Percentiles rank a stretch among this genome's conserved stretches.
Evolutionary conservation across 176 grass and related monocot species (phyloP).

Genomic region (Raddia guianensis): DNA sequence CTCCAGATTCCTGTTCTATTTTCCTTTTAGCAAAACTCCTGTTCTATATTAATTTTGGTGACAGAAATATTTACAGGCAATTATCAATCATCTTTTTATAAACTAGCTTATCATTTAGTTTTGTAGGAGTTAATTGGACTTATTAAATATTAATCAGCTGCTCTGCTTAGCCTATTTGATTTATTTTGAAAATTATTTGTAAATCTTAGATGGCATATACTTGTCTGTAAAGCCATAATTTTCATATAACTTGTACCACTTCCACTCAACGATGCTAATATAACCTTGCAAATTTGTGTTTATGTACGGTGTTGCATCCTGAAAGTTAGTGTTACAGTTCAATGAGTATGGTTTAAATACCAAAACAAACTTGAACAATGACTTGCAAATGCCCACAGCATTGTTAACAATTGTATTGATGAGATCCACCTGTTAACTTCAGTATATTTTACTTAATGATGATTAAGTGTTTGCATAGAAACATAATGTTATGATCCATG

Average conservation of each 20-base stretch:
- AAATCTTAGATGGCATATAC: background rate
- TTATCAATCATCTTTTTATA: too few species aligned
- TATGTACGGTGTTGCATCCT: constrained; percentile 19
- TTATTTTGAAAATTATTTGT: constrained; percentile 17
- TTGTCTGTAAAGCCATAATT: constrained; percentile 21
- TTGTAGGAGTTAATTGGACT: too few species aligned
- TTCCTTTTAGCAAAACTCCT: too few species aligned
- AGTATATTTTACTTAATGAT: constrained; percentile 1
- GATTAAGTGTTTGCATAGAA: constrained; percentile 4
- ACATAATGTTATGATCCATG: constrained; percentile 6
- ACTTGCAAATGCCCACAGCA: constrained; percentile 1
- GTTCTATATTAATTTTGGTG: constrained; percentile 34
- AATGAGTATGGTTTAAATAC: background rate
- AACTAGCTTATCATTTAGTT: too few species aligned
- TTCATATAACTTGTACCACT: constrained; percentile 15
- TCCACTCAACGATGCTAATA: background rate
- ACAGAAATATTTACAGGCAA: too few species aligned
- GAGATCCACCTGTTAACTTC: background rate
- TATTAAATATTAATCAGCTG: background rate
- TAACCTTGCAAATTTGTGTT: constrained; percentile 19
- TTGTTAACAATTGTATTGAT: background rate
- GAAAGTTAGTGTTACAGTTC: constrained; percentile 9
- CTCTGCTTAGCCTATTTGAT: constrained; percentile 28
- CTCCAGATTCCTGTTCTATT: background rate
- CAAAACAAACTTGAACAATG: constrained; percentile 6